A percentile compares a stretch with the other conserved stretches of the same genome.
Conservation (phyloP, 192 early-diverging fungal species). For the Podila epigama region DNA sequence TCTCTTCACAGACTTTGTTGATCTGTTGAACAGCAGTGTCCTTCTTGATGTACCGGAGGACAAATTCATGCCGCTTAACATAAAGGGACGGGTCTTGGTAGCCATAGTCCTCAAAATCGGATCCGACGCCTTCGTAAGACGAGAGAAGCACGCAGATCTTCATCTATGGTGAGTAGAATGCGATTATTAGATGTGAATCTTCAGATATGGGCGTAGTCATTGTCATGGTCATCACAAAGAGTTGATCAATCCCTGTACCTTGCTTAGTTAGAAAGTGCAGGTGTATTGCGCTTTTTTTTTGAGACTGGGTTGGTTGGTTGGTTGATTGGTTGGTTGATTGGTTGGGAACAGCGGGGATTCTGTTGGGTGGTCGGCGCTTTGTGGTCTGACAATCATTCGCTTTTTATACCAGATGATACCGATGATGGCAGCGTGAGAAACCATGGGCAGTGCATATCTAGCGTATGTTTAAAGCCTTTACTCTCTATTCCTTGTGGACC, state of each 20-base stretch:
- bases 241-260: constrained; percentile 4
- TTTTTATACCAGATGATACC: constrained; percentile 9
- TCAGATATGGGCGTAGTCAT: constrained; percentile 2
- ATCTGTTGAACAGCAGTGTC: constrained; percentile 12
- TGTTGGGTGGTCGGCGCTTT: constrained; percentile 5
- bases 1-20: constrained; percentile 6
- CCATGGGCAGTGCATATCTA: constrained; percentile 1
- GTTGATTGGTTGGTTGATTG: not conserved
- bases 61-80: constrained; percentile 10
- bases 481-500: not conserved
- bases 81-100: constrained; percentile 19
- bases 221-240: constrained; percentile 5
- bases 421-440: constrained; percentile 2
- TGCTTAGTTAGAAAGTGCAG: constrained; percentile 4
- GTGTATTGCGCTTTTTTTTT: not conserved
- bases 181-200: constrained; percentile 7
- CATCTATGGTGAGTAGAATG: constrained; percentile 10
- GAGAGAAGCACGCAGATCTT: constrained; percentile 10
- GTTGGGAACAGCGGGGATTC: constrained; percentile 2
- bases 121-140: constrained; percentile 7
- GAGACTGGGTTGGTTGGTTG: not conserved
- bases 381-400: constrained; percentile 11
- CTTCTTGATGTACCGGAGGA: constrained; percentile 10
- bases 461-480: too few relatives aligned
- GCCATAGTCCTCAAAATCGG: constrained; percentile 10